Evolutionary conservation across 768 basidiomycete species (phyloP).

Genomic region (Gloeopeniophorella convolvens): DNA sequence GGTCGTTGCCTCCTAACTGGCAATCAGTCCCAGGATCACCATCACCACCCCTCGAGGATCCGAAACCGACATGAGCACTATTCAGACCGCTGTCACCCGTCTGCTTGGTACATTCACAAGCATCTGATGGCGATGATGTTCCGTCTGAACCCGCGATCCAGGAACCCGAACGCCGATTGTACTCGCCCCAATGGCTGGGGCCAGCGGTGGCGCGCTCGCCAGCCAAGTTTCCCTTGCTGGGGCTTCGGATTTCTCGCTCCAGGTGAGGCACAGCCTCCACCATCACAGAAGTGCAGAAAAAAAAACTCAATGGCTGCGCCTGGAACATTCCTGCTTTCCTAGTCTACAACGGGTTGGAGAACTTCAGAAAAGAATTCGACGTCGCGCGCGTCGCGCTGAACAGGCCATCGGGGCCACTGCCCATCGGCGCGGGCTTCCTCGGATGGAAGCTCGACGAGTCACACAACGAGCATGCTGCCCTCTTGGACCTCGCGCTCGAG

Average conservation of each 20-base stretch:
- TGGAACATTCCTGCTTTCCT: constrained; percentile 7
- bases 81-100: constrained; percentile 40
- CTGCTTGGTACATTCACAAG: constrained; percentile 38
- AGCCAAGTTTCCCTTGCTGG: constrained; percentile 60
- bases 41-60: too few relatives aligned
- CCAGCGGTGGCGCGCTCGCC: constrained; percentile 44
- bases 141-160: constrained; percentile 22
- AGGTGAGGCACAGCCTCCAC: constrained; percentile 33
- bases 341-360: constrained; percentile 45
- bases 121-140: not conserved
- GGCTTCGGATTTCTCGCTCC: constrained; percentile 73
- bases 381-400: constrained; percentile 43
- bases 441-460: constrained; percentile 61
- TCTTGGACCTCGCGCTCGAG: constrained; percentile 47
- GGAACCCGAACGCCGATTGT: constrained; percentile 56
- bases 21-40: too few relatives aligned
- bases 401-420: constrained; percentile 29
- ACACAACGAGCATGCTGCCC: constrained; percentile 30
- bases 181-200: constrained; percentile 65
- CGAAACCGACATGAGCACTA: constrained; percentile 22
- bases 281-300: not conserved
- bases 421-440: constrained; percentile 71
- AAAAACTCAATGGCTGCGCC: not conserved
- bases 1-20: too few relatives aligned
- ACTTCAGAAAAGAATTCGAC: constrained; percentile 44